Base-by-base conservation (phyloP, 768 basidiomycete genomes). In the Trametes coccinea region DNA sequence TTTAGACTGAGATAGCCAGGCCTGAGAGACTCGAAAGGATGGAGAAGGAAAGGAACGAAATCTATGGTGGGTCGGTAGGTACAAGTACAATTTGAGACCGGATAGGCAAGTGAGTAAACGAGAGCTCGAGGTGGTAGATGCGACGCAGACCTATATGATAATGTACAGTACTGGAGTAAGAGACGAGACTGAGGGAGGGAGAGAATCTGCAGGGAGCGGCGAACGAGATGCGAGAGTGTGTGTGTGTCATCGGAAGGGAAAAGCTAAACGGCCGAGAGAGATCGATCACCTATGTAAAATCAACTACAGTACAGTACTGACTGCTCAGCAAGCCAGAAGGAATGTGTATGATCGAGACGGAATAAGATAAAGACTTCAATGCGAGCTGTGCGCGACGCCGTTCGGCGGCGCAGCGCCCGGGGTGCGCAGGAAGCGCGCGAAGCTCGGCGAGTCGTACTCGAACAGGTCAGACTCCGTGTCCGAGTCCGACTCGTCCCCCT, bases 381-480 rank as follows among this genome's bases (percentile, higher is more conserved):
- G 48, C 16, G 56, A 50, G 40, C 48, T 58, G 30, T 50, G 56
- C 40, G 56, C 39, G 16, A 33, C 13, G 11, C 48, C 41, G 41
- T 43, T 49, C 48, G 48, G 27, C 29, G 48, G 48, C 54, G 45
- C 45, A 16, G n/a, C 29, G 4, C 57, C 49, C 10, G 40, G 6
- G 8, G 53, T 51, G 40, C 41, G 54, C 47, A 61, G 45, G 52
- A 62, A 67, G 31, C 59, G 61, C 55, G 63, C 61, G 39, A 65
- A 63, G 53, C 64, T 54, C 39, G 71, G 71, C 17, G 74, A 71
- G 62, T 77, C 76, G 64, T 69, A 77, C 43, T 71, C 73, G 60
- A 77, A 77, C 33, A 73, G 67, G 53, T 77, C 75, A 5, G 73
- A 74, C 40, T 72, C 73, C 16, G 68, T 56, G 37, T 72, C 72